Base-by-base conservation (phyloP, 805 yeast genomes). In the Pichia thaimueangensis region DNA sequence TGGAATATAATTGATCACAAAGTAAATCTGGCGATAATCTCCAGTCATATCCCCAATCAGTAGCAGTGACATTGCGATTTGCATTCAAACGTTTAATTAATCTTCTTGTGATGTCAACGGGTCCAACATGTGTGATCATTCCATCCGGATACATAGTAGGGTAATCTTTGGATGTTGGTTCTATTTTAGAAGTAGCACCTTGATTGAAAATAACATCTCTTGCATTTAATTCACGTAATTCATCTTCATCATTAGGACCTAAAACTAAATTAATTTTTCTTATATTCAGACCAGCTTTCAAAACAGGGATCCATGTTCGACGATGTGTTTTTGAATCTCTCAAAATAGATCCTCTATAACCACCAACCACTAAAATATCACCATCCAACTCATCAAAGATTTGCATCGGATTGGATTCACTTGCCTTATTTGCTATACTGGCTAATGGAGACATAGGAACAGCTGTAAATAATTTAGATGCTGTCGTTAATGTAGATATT, bases 21-120 rank as follows among this genome's bases (percentile, higher is more conserved):
- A 71, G 64, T 5, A 78, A 58, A 32, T 78, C 84, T 2, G 78
- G 70, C 6, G 89, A 78, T 6, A 88, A 61, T 53, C 97, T 73
- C 97, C 97, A 89, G 64, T 89, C 97, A 60, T 88, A 89, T n/a
- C 95, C 94, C 63, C 81, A 89, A 43, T 82, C 81, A 42, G 76
- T 74, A 6, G 86, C 78, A 13, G 63, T 71, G 4, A 82, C 73
- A 11, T 74, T 76, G 2, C 84, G 80, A 51, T 79, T 80, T 7
- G 66, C 51, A 2, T 53, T 53, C 28, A 89, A 59, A 50, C 67
- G 73, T 36, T 73, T 71, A 37, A 83, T 70, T 43, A 89, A 64
- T 50, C 71, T 73, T 47, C 72, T 71, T 39, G 87, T 74, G 16
- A 88, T 73, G 57, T 88, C 97, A 13, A 88, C 78, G 0, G 96